phyloP scores from a whole-genome alignment of 805 yeast genomes.

The Scheffersomyces ergatensis region DNA sequence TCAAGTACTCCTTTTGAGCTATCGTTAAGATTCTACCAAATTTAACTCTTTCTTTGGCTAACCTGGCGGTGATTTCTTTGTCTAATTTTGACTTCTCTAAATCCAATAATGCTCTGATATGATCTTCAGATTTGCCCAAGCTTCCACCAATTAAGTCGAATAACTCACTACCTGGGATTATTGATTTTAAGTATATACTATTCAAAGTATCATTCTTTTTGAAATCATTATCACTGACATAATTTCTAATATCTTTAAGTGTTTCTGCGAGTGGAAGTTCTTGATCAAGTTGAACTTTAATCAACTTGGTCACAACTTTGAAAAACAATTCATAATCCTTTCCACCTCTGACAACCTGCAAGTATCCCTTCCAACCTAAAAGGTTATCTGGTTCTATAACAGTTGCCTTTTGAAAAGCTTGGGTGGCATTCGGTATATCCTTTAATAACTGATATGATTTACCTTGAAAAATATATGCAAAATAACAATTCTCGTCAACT shows the following conservation, averaged over 20 bases:
- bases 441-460: conserved; percentile 56
- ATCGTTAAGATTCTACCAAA: conserved; percentile 42
- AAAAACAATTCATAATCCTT: conserved; percentile 47
- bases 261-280: conserved; percentile 49
- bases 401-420: conserved; percentile 49
- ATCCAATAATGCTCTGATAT: conserved; percentile 42
- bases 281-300: conserved; percentile 33
- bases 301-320: conserved; percentile 41
- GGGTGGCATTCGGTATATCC: conserved; percentile 36
- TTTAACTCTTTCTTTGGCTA: conserved; percentile 49
- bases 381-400: conserved; percentile 48
- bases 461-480: conserved; percentile 70
- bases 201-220: conserved; percentile 29
- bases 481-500: conserved; percentile 55
- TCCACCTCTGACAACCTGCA: conserved; percentile 40
- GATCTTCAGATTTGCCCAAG: conserved; percentile 44
- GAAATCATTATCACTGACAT: conserved; percentile 35
- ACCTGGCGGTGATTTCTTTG: conserved; percentile 33
- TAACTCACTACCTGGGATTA: conserved; percentile 56
- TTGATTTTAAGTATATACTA: conserved; percentile 46
- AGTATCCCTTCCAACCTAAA: conserved; percentile 81
- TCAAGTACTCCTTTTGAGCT: conserved; percentile 37
- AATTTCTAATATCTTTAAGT: conserved; percentile 44
- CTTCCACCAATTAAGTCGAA: conserved; percentile 49
- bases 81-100: conserved; percentile 41